Evolutionary conservation across 192 early-diverging fungal species (phyloP).

Genomic region (Podila verticillata): DNA sequence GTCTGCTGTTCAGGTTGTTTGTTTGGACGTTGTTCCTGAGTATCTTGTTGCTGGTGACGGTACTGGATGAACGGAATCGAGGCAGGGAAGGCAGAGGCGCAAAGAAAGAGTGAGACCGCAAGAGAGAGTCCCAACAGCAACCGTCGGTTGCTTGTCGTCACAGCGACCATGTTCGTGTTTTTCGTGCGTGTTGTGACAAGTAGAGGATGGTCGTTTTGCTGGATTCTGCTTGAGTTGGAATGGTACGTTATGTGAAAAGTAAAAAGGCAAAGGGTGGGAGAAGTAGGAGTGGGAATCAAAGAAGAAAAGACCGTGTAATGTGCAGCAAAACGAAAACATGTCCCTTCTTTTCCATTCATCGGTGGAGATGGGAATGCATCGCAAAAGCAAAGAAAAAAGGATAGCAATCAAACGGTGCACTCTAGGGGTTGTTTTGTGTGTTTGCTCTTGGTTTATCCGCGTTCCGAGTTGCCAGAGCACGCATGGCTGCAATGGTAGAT

Average conservation of each 20-base stretch:
- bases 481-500: no score
- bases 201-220: not conserved
- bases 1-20: no score
- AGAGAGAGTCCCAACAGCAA: conserved; percentile 21
- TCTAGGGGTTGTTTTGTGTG: no score
- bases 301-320: not conserved
- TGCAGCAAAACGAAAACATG: not conserved
- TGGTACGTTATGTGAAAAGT: not conserved
- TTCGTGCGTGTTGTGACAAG: not conserved
- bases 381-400: conserved; percentile 2
- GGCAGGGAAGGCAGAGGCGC: conserved; percentile 20
- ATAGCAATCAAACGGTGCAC: not conserved
- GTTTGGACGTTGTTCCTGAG: no score
- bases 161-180: not conserved
- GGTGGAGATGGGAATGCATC: conserved; percentile 10
- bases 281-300: not conserved
- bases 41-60: not conserved
- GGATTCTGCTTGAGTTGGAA: not conserved
- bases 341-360: not conserved
- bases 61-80: not conserved
- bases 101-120: conserved; percentile 18
- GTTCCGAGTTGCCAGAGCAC: no score
- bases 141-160: not conserved
- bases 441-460: no score
- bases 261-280: not conserved